A percentile compares a stretch with the other conserved stretches of the same genome.
phyloP scores from a whole-genome alignment of 1,284 basidiomycete species.

The Thelephora terrestris region DNA sequence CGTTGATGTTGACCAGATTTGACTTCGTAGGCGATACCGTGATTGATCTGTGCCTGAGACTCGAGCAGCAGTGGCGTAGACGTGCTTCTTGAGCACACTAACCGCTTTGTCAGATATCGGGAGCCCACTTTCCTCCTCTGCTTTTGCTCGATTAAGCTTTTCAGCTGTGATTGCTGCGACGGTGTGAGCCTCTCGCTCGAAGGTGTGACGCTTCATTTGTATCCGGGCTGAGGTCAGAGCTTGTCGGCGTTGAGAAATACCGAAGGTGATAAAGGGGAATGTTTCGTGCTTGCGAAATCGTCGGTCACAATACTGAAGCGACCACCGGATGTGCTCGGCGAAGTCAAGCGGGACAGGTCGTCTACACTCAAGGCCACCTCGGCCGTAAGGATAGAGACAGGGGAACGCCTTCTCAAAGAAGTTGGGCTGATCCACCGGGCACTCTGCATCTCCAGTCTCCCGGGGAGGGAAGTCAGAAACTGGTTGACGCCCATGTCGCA shows the following conservation, averaged over 20 bases:
- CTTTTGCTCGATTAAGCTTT: conserved; percentile 7
- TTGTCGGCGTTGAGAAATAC: conserved; percentile 21
- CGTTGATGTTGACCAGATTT: conserved; percentile 11
- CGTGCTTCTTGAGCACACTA: conserved; percentile 4
- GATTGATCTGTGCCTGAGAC: conserved; percentile 4
- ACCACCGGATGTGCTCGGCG: conserved; percentile 25
- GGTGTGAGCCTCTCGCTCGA: conserved; percentile 6
- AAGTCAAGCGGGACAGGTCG: conserved; percentile 17
- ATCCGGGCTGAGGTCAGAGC: conserved; percentile 9
- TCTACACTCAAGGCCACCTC: conserved; percentile 25
- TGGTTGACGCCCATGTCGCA: conserved; percentile 7
- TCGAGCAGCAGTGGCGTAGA: conserved; percentile 8
- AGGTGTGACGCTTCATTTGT: conserved; percentile 9
- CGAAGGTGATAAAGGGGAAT: conserved; percentile 27
- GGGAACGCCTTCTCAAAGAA: no score
- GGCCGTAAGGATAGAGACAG: no score
- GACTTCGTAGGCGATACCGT: conserved; percentile 5
- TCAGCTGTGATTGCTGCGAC: conserved; percentile 8
- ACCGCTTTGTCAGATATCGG: conserved; percentile 10
- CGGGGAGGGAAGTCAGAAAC: conserved; percentile 1
- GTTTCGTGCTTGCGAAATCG: conserved; percentile 22
- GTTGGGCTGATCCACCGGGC: conserved; percentile 12
- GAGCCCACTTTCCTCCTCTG: conserved; percentile 8
- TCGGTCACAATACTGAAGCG: conserved; percentile 24
- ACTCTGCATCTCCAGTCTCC: background rate